Evolutionary conservation across 2,329 filamentous ascomycete species (phyloP).

Genomic region (Stemphylium lycopersici): DNA sequence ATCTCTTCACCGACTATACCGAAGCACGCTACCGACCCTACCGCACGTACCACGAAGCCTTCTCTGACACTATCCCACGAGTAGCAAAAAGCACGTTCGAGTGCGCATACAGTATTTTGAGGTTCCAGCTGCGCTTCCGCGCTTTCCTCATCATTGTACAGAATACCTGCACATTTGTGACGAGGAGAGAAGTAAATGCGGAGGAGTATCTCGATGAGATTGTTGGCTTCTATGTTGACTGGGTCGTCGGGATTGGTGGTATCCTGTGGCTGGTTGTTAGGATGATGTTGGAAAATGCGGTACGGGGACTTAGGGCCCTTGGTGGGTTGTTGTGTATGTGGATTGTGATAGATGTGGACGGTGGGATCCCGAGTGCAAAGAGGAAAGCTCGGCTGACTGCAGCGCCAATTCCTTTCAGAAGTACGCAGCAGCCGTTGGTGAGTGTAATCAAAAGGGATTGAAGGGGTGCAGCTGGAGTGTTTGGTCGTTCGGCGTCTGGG

Average conservation of each 20-base stretch:
- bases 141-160: background rate
- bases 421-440: too few species aligned
- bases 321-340: too few species aligned
- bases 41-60: constrained; percentile 1
- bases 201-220: background rate
- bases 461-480: too few species aligned
- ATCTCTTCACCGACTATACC: background rate
- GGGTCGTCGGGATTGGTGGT: background rate
- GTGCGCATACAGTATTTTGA: background rate
- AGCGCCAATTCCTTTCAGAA: too few species aligned
- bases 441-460: too few species aligned
- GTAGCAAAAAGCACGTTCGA: background rate
- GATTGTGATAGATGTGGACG: too few species aligned
- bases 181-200: background rate
- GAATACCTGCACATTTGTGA: background rate
- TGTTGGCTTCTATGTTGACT: background rate
- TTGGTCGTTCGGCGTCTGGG: too few species aligned
- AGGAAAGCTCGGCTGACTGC: too few species aligned
- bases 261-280: background rate
- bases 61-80: background rate
- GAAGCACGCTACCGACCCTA: background rate
- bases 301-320: too few species aligned
- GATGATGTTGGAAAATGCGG: background rate
- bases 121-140: background rate
- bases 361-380: too few species aligned